Evolutionary conservation across 2,329 filamentous ascomycete species (phyloP).

Genomic region (Pseudofabraea citricarpa): DNA sequence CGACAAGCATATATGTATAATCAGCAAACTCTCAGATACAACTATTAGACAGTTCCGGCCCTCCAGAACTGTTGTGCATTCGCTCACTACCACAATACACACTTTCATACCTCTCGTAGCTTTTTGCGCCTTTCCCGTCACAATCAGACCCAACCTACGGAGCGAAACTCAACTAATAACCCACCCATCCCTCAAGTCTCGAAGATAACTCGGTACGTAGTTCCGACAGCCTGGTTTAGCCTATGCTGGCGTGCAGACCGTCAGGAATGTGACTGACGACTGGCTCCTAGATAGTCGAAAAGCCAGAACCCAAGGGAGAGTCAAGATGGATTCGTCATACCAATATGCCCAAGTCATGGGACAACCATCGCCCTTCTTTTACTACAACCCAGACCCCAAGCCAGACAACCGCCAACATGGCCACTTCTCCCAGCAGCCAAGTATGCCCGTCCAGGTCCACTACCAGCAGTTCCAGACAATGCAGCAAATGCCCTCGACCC

Average conservation of each 20-base stretch:
- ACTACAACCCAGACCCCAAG: constrained; percentile 75
- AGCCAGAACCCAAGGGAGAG: constrained; percentile 7
- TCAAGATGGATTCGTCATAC: constrained; percentile 28
- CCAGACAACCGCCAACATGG: constrained; percentile 69
- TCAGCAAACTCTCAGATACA: constrained; percentile 21
- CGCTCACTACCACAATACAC: constrained; percentile 27
- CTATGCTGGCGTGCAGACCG: neutral
- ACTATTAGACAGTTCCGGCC: constrained; percentile 28
- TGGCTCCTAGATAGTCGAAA: no score
- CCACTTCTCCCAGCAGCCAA: constrained; percentile 63
- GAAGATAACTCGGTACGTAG: constrained; percentile 10
- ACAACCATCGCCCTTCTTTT: constrained; percentile 71
- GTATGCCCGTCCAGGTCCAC: constrained; percentile 46
- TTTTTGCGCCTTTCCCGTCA: no score
- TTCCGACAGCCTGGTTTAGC: constrained; percentile 10
- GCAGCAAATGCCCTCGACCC: constrained; percentile 55
- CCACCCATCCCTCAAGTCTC: neutral
- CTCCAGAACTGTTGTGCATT: constrained; percentile 29
- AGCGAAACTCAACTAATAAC: no score
- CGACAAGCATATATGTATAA: constrained; percentile 25
- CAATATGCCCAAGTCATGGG: constrained; percentile 51
- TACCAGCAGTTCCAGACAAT: constrained; percentile 35
- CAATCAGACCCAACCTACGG: no score
- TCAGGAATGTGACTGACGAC: constrained; percentile 20
- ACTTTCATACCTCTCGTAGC: no score